Evolutionary conservation across 2,329 filamentous ascomycete genomes (phyloP), one percentile per base, ranked within the genome.

Genomic region (Aureobasidium mangrovei): DNA sequence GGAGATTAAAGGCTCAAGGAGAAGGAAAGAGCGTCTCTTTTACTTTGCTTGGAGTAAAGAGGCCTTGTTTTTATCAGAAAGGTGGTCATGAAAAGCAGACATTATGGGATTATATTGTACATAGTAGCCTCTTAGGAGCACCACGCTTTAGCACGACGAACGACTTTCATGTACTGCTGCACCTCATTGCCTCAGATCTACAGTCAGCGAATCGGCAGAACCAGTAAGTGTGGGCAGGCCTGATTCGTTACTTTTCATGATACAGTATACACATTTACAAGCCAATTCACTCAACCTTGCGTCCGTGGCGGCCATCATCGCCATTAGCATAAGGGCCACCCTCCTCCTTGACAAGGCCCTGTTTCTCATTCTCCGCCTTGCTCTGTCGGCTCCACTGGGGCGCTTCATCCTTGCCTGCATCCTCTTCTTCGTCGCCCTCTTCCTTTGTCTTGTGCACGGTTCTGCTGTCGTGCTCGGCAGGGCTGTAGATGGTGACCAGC

Each of bases 371-470:
- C 63, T 79, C 71, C 51, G 69, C 70, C 69, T 82, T 83, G 29
- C 73, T 76, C 66, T 71, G 73, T 66, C 72, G 70, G 49, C 73
- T 77, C 81, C 81, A 85, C 49, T 73, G 75, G 0, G 82, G 80
- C 35, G 81, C 74, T 63, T 79, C 79, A 65, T 84, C 81, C 53
- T 75, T 74, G 0, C 78, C 81, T 4, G 76, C 76, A 28, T 83
- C 81, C 60, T 84, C 81, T 58, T 80, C 78, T 63, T 76, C 73
- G 59, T 84, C 81, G 0, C 79, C 81, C 62, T 83, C 73, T 58
- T 80, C 80, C 66, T 84, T 84, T 0, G 78, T 82, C 68, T 77
- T 71, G 63, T 85, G 82, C 47, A 84, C 77, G 2, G 77, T 79
- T 9, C 72, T 76, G 3, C 79, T 71, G 56, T 78, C 72, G 64